Evolutionary conservation across 192 early-diverging fungal genomes (phyloP), one percentile per base, ranked within the genome.

Genomic region (Gigaspora rosea): DNA sequence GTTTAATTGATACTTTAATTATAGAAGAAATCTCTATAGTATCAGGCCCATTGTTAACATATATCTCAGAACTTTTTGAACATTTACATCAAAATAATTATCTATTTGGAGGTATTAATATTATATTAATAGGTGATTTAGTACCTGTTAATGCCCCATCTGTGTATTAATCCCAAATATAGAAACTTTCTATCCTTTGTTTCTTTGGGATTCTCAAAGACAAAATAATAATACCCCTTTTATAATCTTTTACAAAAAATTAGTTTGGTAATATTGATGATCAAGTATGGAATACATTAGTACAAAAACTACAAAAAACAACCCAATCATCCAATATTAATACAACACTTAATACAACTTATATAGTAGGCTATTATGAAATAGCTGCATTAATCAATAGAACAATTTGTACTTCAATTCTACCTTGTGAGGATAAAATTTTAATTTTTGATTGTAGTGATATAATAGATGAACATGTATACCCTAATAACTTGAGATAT

Each of bases 111-210:
- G n/a, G n/a, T n/a, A n/a, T n/a, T n/a, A n/a, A n/a, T n/a, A n/a
- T n/a, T n/a, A n/a, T n/a, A n/a, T n/a, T n/a, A n/a, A n/a, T n/a
- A n/a, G n/a, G n/a, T n/a, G n/a, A n/a, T n/a, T n/a, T n/a, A n/a
- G 11, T 71, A 18, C 70, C 70, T 71, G 51, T 54, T 0, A 15
- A 35, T 18, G 52, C 33, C 5, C 5, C 15, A 2, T 33, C 22
- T 54, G 51, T 71, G 32, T 71, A 35, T 56, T 18, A 71, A 3
- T 71, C 70, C 8, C 41, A 47, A 32, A 18, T 51, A 16, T 71
- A 49, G 50, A 71, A 15, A 4, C 8, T 51, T 71, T 71, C 32
- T 54, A 54, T 36, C 70, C 70, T n/a, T 56, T 71, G 13, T 71
- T 71, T 20, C 32, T 71, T 15, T 10, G 5, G 6, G 7, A 0